phyloP scores from a whole-genome alignment of 768 basidiomycete species.

The Trametes gibbosa region DNA sequence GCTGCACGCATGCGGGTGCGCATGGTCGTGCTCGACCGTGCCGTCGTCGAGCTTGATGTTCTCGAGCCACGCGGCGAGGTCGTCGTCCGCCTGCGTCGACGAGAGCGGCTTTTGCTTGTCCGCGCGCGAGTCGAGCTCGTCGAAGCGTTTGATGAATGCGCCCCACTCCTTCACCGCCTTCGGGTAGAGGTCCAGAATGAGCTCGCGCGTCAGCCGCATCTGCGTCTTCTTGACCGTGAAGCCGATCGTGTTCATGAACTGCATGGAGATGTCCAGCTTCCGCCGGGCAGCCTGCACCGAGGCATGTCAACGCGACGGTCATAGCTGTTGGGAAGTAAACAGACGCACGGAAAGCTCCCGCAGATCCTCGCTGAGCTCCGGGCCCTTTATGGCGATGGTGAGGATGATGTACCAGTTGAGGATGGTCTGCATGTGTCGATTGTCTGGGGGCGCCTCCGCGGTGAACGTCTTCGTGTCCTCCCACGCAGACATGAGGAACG shows the following conservation, averaged over 20 bases:
- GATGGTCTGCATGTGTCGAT: slow-evolving; percentile 56
- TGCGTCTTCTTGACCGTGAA: slow-evolving; percentile 47
- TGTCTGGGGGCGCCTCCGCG: slow-evolving; percentile 57
- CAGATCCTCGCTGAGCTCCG: slow-evolving; percentile 47
- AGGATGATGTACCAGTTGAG: slow-evolving; percentile 59
- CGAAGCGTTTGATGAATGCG: slow-evolving; percentile 38
- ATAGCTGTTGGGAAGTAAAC: neutral
- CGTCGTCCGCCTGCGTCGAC: slow-evolving; percentile 48
- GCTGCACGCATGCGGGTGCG: slow-evolving; percentile 30
- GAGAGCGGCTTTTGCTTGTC: slow-evolving; percentile 30
- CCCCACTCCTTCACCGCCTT: slow-evolving; percentile 48
- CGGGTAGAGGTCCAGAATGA: slow-evolving; percentile 46
- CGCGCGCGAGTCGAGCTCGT: slow-evolving; percentile 27
- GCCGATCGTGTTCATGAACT: slow-evolving; percentile 48
- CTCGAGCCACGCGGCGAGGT: slow-evolving; percentile 58
- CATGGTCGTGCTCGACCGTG: slow-evolving; percentile 26
- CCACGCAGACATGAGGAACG: slow-evolving; percentile 56
- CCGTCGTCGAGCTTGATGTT: slow-evolving; percentile 41
- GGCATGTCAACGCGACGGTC: neutral
- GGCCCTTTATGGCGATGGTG: slow-evolving; percentile 49
- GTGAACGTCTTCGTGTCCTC: slow-evolving; percentile 60
- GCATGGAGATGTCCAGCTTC: slow-evolving; percentile 50
- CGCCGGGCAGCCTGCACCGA: slow-evolving; percentile 31
- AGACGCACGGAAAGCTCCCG: slow-evolving; percentile 47
- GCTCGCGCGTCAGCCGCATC: slow-evolving; percentile 50